A percentile compares a stretch with the other conserved stretches of the same genome.
Conservation (phyloP, 345 rosid species). For the Salix viminalis region DNA sequence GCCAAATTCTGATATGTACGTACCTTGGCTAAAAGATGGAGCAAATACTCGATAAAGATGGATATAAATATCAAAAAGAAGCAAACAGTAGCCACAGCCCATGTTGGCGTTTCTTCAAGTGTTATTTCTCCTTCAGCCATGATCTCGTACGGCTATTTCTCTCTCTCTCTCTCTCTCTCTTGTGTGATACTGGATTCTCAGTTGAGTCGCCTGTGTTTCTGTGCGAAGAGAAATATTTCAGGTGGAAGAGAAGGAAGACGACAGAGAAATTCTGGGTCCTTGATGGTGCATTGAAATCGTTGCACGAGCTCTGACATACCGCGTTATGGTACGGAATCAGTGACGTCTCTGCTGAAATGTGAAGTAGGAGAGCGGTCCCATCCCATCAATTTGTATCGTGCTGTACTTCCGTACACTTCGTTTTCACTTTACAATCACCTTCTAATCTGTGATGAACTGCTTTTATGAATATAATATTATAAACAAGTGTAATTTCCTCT, state of each 20-base stretch:
- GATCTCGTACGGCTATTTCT: neutral
- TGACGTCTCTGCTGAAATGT: neutral
- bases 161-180: neutral
- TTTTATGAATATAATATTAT: too few relatives aligned
- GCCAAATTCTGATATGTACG: neutral
- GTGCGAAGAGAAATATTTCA: neutral
- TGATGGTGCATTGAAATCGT: neutral
- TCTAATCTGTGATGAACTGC: too few relatives aligned
- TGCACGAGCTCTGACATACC: neutral
- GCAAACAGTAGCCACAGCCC: slow-evolving; percentile 85
- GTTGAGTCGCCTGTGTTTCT: neutral
- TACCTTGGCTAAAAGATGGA: slow-evolving; percentile 56
- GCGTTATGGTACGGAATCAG: neutral
- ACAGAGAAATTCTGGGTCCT: neutral
- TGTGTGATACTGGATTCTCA: neutral
- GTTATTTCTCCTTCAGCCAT: slow-evolving; percentile 33
- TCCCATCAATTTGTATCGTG: neutral
- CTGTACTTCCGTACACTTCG: too few relatives aligned
- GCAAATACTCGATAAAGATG: slow-evolving; percentile 49
- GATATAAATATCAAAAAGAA: slow-evolving; percentile 52
- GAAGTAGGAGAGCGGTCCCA: neutral
- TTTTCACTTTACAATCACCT: too few relatives aligned
- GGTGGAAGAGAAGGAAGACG: neutral
- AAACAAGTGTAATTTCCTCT: too few relatives aligned
- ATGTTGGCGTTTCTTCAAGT: slow-evolving; percentile 64